These are phyloP conservation scores for Chlamydomonas incerta DNA, from an alignment of 139 green algal genomes.

Conservation along the genomic window DNA sequence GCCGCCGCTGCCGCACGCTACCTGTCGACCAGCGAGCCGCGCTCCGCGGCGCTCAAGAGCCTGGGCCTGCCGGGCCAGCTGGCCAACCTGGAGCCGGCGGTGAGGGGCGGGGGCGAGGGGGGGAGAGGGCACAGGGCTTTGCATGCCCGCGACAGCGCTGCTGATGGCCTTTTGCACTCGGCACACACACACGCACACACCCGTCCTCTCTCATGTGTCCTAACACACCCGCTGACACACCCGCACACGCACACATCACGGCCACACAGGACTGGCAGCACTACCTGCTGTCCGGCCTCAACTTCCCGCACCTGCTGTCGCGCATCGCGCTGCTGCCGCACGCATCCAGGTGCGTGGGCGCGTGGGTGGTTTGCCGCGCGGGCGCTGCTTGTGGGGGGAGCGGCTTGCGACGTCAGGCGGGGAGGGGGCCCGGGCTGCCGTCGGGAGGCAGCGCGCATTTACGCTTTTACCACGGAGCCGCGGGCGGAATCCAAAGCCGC, in stretches of 20 bases:
- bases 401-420: neutral
- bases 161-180: too few species aligned
- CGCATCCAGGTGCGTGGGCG: constrained; percentile 1
- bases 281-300: constrained; percentile 66
- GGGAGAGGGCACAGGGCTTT: too few species aligned
- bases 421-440: too few species aligned
- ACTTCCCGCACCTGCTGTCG: constrained; percentile 43
- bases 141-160: neutral
- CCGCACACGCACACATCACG: neutral
- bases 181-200: too few species aligned
- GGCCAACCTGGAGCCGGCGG: constrained; percentile 47
- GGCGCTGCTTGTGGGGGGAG: neutral
- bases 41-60: constrained; percentile 3
- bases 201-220: too few species aligned
- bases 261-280: constrained; percentile 59
- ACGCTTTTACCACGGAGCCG: too few species aligned
- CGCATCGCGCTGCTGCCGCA: constrained; percentile 58
- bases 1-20: constrained; percentile 55
- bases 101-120: neutral
- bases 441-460: too few species aligned
- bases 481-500: too few species aligned
- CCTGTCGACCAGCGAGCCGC: constrained; percentile 36
- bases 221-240: too few species aligned
- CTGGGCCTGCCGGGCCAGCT: constrained; percentile 51
- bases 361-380: neutral